Evolutionary conservation across 2,329 filamentous ascomycete species (phyloP), one percentile per base, ranked within the genome.

Genomic region (Mycogone perniciosa): DNA sequence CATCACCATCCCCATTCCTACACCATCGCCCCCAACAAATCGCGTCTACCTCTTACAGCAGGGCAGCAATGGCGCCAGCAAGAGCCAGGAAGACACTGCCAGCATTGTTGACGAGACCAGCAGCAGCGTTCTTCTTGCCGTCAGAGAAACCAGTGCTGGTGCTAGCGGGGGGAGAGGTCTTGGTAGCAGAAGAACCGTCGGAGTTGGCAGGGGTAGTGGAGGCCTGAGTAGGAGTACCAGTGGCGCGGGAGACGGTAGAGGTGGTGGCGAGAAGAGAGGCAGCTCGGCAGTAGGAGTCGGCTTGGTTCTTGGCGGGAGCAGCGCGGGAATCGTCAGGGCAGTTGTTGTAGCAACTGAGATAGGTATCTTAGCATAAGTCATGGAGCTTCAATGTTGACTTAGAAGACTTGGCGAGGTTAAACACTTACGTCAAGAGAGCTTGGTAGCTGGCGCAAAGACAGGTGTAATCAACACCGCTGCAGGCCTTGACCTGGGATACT

Each of bases 331-430:
- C 76, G 59, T 73, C 67, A 61, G 76, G 76, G 69, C 76, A 79
- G 72, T 79, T 79, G 70, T 76, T 76, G 68, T 71, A 79, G 74
- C 76, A 79, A 54, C 74, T 76, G 50, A 26, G 31, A 7, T 7
- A 31, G 33, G 46, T 56, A 39, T 54, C 51, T 55, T 50, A 51
- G 50, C 43, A 13, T 42, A 31, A 48, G 20, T 20, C 20, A 20
- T 9, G 10, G 20, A 11, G 2, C 27, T 5, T 35, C n/a, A 4
- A 7, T 20, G 13, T 4, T 29, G 42, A 6, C 11, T 38, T 20
- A 8, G 10, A 33, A 0, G 13, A 8, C 39, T 33, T 9, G 33
- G 38, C 30, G 11, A 27, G n/a, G 20, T 20, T 20, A 20, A 20
- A 2, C 20, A 67, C 72, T 54, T 62, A 77, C 74, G 74, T 76